Base-by-base conservation (phyloP, 257 asterid species). In the Salvia splendens region DNA sequence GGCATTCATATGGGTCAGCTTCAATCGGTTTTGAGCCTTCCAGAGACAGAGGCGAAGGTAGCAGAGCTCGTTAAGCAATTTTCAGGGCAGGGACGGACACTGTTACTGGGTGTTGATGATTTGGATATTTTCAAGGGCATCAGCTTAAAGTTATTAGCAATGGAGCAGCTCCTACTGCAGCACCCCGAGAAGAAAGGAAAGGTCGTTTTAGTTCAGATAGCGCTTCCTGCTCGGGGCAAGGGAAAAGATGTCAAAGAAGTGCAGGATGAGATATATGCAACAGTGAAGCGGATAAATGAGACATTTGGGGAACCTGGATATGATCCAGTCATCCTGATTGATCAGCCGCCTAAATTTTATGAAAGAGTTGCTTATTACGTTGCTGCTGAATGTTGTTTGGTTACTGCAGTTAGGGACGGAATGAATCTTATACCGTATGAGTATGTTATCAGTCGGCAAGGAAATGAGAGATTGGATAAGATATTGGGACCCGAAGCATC, bases 1-100 rank as follows among this genome's bases (percentile, higher is more conserved):
- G 97, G 97, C 51, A 90, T 90, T 50, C 96, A 90, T 68, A 82
- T 90, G 97, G 92, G 85, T 3, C 97, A 84, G 83, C 96, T 90
- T 72, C 87, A 87, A 63, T 86, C 90, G 3, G 89, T 87, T 63
- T 71, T 90, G 78, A 77, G 83, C 78, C 82, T 86, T 47, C 75
- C 83, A 0, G 89, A 87, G 71, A 86, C 97, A 0, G 86, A 83
- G 80, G 71, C 79, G 3, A 90, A 86, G 77, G 90, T 90, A 10
- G 73, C 78, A 0, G 89, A 90, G 76, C 95, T 90, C 5, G 73
- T 83, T 3, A 71, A 84, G 64, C 86, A 83, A 64, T 90, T 81
- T 69, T 46, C 78, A 0, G 87, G 64, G 30, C 73, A 79, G 62
- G 97, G 92, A 54, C 82, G 77, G 76, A 90, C 92, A 8, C 67